Evolutionary conservation across 1,139 yeast species (phyloP).

Genomic region (Taphrina confusa): DNA sequence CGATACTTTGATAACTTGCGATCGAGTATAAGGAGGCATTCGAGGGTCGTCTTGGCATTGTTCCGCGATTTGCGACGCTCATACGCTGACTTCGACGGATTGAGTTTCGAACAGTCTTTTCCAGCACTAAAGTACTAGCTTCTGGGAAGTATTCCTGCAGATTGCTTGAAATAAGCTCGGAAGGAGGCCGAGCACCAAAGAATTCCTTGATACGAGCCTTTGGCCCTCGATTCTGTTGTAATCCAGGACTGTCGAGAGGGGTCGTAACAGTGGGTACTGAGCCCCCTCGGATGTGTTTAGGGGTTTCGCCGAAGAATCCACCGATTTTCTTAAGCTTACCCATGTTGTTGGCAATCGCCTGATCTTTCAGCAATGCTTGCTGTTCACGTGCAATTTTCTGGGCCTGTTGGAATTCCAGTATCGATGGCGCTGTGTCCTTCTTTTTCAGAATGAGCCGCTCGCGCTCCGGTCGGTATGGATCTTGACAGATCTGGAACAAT

Average conservation of each 20-base stretch:
- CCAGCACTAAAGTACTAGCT: constrained; percentile 68
- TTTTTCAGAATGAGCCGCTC: constrained; percentile 72
- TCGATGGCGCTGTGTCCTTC: constrained; percentile 63
- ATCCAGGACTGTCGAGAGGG: constrained; percentile 7
- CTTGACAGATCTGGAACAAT: constrained; percentile 76
- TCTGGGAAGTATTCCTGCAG: constrained; percentile 90
- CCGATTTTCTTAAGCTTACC: constrained; percentile 35
- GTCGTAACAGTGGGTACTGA: constrained; percentile 4
- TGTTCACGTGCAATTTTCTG: constrained; percentile 47
- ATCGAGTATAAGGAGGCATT: constrained; percentile 19
- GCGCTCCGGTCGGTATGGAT: constrained; percentile 69
- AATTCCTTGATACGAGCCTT: constrained; percentile 49
- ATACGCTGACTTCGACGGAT: constrained; percentile 55
- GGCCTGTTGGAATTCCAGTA: constrained; percentile 67
- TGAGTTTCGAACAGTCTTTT: constrained; percentile 79
- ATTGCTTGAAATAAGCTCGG: constrained; percentile 86
- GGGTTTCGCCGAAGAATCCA: constrained; percentile 37
- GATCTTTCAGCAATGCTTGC: constrained; percentile 25
- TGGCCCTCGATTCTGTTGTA: constrained; percentile 14
- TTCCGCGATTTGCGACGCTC: constrained; percentile 14
- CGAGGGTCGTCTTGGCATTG: constrained; percentile 13
- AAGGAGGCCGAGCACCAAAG: constrained; percentile 90
- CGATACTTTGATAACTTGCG: constrained; percentile 20
- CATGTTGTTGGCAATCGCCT: constrained; percentile 35
- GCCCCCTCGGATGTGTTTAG: constrained; percentile 5